Evolutionary conservation across 352 stramenopile species (phyloP).

Genomic region (Pythium vanterpoolii): DNA sequence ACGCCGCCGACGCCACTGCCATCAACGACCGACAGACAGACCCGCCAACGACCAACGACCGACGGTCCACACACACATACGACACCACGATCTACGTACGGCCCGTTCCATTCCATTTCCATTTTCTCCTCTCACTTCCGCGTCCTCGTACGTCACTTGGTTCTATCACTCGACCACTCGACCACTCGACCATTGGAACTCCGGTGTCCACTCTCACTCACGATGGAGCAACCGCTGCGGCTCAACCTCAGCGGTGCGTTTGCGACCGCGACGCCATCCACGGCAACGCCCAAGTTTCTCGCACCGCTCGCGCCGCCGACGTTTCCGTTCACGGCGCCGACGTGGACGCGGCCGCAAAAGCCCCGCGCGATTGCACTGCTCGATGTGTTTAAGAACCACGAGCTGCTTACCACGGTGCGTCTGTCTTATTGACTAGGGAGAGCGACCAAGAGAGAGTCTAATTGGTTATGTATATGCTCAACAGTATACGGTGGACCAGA

Average conservation of each 20-base stretch:
- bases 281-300: constrained; percentile 59
- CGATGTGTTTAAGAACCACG: constrained; percentile 82
- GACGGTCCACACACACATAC: too few relatives aligned
- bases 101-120: too few relatives aligned
- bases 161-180: not conserved
- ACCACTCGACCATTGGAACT: too few relatives aligned
- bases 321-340: constrained; percentile 59
- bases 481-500: constrained; percentile 76
- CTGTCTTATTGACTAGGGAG: not conserved
- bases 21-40: too few relatives aligned
- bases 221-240: constrained; percentile 34
- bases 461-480: not conserved
- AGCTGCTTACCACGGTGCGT: constrained; percentile 69
- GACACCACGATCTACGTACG: too few relatives aligned
- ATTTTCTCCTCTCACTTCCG: too few relatives aligned
- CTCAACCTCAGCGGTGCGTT: constrained; percentile 54
- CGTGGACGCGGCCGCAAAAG: constrained; percentile 48
- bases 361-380: constrained; percentile 59
- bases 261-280: constrained; percentile 6
- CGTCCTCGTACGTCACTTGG: constrained; percentile 25
- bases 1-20: too few relatives aligned
- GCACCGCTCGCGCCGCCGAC: constrained; percentile 61
- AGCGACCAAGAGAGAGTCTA: too few relatives aligned
- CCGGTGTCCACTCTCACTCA: too few relatives aligned
- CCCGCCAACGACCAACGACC: too few relatives aligned